phyloP scores from a whole-genome alignment of 164 flowering plant species.

The Liquidambar formosana region DNA sequence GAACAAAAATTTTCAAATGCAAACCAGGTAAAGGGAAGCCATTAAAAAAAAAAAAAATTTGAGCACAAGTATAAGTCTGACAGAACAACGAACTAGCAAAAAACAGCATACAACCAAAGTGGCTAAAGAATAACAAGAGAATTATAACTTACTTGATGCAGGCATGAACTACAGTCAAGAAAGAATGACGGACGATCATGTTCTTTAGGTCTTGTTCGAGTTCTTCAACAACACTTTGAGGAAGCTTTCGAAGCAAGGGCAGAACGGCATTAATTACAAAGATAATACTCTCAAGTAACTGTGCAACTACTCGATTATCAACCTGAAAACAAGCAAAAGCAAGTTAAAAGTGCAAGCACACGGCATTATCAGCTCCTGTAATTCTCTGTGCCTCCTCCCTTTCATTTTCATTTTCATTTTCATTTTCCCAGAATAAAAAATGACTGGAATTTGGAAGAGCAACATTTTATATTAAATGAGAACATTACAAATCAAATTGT shows the following conservation, averaged over 20 bases:
- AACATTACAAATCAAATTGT: background rate
- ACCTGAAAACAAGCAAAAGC: constrained; percentile 46
- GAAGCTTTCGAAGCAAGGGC: constrained; percentile 81
- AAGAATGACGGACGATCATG: constrained; percentile 94
- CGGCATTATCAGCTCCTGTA: background rate
- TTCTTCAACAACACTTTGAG: constrained; percentile 72
- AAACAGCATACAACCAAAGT: constrained; percentile 4
- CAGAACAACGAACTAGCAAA: background rate
- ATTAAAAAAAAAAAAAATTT: background rate
- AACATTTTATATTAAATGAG: background rate
- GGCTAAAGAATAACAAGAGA: constrained; percentile 7
- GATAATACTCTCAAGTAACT: constrained; percentile 83
- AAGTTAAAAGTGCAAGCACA: constrained; percentile 7
- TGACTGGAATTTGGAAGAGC: background rate
- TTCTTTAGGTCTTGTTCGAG: constrained; percentile 92
- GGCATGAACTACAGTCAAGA: constrained; percentile 93
- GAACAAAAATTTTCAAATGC: background rate
- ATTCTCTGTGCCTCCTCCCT: background rate
- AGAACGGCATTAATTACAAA: constrained; percentile 83
- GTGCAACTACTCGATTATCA: constrained; percentile 78
- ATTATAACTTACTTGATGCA: constrained; percentile 72
- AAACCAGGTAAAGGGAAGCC: background rate
- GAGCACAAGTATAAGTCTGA: background rate
- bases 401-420: background rate
- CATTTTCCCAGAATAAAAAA: background rate